Conservation (phyloP, 345 rosid species). For the Schrenkiella parvula region DNA sequence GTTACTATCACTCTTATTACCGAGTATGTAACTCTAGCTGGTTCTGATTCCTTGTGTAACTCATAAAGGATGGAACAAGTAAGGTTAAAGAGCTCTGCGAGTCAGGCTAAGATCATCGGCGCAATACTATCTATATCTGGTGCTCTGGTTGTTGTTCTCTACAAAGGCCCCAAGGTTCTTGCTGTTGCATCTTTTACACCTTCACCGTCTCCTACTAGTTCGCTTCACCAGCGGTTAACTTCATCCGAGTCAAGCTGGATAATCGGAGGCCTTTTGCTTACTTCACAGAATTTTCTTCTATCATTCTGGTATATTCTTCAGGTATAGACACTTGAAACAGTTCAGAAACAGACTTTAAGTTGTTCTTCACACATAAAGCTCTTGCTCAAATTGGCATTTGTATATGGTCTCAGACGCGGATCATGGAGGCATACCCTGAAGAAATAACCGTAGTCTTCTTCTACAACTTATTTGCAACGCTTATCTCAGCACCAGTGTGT, state of each 20-base stretch:
- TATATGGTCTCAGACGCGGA: constrained; percentile 41
- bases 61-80: constrained; percentile 3
- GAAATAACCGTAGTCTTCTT: constrained; percentile 31
- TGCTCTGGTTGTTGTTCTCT: constrained; percentile 23
- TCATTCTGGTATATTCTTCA: constrained; percentile 27
- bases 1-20: neutral
- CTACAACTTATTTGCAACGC: constrained; percentile 18
- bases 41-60: neutral
- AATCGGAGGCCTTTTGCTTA: constrained; percentile 22
- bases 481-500: constrained; percentile 40
- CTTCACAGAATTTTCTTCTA: constrained; percentile 15
- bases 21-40: too few species aligned
- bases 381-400: too few species aligned
- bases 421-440: constrained; percentile 44
- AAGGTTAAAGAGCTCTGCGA: constrained; percentile 18
- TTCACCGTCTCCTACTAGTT: too few species aligned
- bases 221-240: neutral
- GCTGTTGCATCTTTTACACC: neutral
- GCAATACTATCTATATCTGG: constrained; percentile 25
- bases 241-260: constrained; percentile 21
- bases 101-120: constrained; percentile 27
- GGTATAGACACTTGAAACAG: too few species aligned
- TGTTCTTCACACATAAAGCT: too few species aligned
- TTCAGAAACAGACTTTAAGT: neutral
- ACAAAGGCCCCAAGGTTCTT: constrained; percentile 22